Conservation (phyloP, 495 filamentous ascomycete species). For the Penicillium arizonense region DNA sequence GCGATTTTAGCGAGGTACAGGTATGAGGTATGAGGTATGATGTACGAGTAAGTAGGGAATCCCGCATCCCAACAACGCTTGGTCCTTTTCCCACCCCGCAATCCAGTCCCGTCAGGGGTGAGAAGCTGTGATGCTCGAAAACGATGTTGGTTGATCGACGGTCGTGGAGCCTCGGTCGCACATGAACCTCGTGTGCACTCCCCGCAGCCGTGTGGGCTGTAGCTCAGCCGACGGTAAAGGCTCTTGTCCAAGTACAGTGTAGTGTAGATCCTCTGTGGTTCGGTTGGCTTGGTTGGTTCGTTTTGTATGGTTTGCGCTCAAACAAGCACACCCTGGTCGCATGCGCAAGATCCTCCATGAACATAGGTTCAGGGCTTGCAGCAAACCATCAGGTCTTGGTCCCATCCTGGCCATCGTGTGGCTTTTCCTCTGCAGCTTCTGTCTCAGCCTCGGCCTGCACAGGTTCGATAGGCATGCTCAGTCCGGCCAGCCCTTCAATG, state of each 20-base stretch:
- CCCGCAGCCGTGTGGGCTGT: neutral
- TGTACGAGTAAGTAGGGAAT: neutral
- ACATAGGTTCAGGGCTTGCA: constrained; percentile 4
- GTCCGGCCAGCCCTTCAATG: constrained; percentile 58
- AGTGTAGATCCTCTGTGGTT: neutral
- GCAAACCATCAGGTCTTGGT: constrained; percentile 25
- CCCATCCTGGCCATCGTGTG: constrained; percentile 19
- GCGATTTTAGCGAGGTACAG: neutral
- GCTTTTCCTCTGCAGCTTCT: constrained; percentile 30
- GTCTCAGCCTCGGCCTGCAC: constrained; percentile 18
- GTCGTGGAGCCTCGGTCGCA: constrained; percentile 5
- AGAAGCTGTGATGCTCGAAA: neutral
- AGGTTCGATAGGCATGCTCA: constrained; percentile 43
- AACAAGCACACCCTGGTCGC: neutral
- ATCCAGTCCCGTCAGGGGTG: neutral
- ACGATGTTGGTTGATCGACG: constrained; percentile 1
- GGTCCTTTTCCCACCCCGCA: constrained; percentile 2
- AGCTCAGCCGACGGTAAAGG: neutral
- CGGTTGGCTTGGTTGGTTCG: neutral
- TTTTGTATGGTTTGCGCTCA: neutral
- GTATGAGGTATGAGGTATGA: neutral
- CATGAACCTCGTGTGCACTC: neutral
- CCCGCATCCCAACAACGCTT: neutral
- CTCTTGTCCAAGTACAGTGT: neutral
- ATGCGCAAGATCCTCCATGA: neutral